phyloP scores from a whole-genome alignment of 208 protist genomes.

The Trypanosoma congolense region DNA sequence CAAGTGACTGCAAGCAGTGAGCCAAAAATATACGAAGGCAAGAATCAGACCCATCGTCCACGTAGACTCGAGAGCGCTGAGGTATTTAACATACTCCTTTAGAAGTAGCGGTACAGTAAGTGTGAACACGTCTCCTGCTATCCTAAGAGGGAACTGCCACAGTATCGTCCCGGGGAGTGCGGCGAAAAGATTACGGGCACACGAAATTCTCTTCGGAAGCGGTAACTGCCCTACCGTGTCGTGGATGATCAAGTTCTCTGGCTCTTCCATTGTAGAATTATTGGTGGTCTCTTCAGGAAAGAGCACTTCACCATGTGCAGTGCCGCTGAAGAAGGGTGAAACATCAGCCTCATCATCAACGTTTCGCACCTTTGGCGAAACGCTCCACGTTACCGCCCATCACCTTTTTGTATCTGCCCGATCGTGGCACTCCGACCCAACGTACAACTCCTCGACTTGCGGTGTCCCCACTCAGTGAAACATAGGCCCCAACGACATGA shows the following conservation, averaged over 20 bases:
- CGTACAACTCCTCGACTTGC: constrained; percentile 36
- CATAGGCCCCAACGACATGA: constrained; percentile 32
- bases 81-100: constrained; percentile 26
- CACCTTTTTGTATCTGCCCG: constrained; percentile 9
- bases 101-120: constrained; percentile 53
- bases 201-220: constrained; percentile 5
- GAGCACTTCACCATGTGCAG: constrained; percentile 13
- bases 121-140: constrained; percentile 35
- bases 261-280: constrained; percentile 18
- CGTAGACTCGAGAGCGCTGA: neutral
- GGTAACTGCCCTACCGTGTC: neutral
- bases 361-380: neutral
- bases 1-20: constrained; percentile 36
- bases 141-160: constrained; percentile 16
- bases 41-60: constrained; percentile 36
- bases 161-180: constrained; percentile 4
- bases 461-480: constrained; percentile 27
- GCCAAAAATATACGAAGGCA: constrained; percentile 38
- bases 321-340: constrained; percentile 18
- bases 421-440: constrained; percentile 19
- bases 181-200: constrained; percentile 3
- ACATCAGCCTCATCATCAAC: neutral
- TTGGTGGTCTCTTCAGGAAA: constrained; percentile 11
- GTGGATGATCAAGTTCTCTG: constrained; percentile 1
- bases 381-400: constrained; percentile 16